Evolutionary conservation across 495 filamentous ascomycete genomes (phyloP), one percentile per base, ranked within the genome.

Genomic region (Talaromyces ruber): DNA sequence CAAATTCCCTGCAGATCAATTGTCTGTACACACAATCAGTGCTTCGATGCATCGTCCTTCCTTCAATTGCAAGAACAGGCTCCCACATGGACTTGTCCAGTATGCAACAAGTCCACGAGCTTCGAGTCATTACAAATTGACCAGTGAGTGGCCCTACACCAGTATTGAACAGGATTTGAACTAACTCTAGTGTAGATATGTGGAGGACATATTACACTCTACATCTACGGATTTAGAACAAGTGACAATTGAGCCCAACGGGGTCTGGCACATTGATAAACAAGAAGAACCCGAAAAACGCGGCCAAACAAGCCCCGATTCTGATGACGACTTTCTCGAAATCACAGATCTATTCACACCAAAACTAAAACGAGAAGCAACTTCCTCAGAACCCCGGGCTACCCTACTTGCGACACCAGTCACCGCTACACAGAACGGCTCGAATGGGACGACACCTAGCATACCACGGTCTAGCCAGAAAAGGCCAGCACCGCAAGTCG

Each of bases 41-140:
- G 94, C 68, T 98, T 98, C 70, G 94, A 98, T 72, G 94, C 88
- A n/a, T 85, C 84, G 2, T 95, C 91, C 2, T 98, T 96, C 66
- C 79, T 98, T 14, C 91, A 96, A 66, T 70, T 98, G 39, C 92
- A 97, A 68, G 92, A 97, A 71, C 94, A 98, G 77, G 93, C 90
- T 0, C 93, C 94, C 22, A 93, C 92, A 11, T 98, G 94, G 94
- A 79, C 84, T 22, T 98, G 94, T 67, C 94, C 94, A 7, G 87
- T 96, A 26, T 98, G 94, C 75, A 91, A 86, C 70, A 95, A 96
- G 65, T 74, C 84, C 0, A 85, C 91, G 8, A 84, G 84, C 8
- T 98, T 92, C 68, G 88, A 93, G 50, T 85, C 82, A 29, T 70
- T 98, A 32, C 89, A 90, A 29, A 84, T 96, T 47, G 94, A 98